phyloP scores from a whole-genome alignment of 768 basidiomycete genomes.

The Tricholoma furcatifolium region DNA sequence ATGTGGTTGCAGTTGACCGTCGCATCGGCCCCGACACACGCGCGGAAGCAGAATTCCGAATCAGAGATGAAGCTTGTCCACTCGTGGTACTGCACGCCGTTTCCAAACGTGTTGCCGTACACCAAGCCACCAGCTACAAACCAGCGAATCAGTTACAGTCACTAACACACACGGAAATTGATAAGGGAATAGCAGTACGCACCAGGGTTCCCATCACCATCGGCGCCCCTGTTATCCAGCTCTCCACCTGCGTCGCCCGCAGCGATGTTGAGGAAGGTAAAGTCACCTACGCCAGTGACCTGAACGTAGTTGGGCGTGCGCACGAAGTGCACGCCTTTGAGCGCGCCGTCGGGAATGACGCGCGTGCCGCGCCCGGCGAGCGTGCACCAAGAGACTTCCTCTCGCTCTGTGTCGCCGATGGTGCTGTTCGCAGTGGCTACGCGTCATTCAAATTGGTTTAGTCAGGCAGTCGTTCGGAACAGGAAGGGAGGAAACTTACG shows the following conservation, averaged over 20 bases:
- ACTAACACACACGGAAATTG: background rate
- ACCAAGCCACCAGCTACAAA: conserved; percentile 63
- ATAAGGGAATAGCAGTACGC: conserved; percentile 6
- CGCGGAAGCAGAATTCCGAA: conserved; percentile 65
- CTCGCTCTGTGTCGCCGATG: conserved; percentile 68
- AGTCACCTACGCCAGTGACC: conserved; percentile 62
- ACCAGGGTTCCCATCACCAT: conserved; percentile 52
- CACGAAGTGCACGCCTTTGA: conserved; percentile 70
- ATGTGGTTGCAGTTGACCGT: conserved; percentile 72
- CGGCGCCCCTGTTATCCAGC: conserved; percentile 71
- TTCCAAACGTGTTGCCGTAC: conserved; percentile 62
- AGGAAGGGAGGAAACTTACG: conserved; percentile 24
- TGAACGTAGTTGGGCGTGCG: conserved; percentile 66
- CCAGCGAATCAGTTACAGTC: background rate
- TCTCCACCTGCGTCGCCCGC: conserved; percentile 64
- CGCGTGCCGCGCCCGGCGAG: conserved; percentile 73
- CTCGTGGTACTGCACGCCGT: conserved; percentile 59
- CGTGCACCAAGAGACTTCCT: conserved; percentile 76
- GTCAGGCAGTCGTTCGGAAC: background rate
- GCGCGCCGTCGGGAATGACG: conserved; percentile 63
- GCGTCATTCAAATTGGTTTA: background rate
- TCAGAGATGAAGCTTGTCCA: conserved; percentile 86
- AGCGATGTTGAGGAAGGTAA: conserved; percentile 64
- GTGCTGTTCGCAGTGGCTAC: conserved; percentile 33
- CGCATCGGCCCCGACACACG: conserved; percentile 62